A percentile compares a stretch with the other conserved stretches of the same genome.
phyloP scores from a whole-genome alignment of 2,329 filamentous ascomycete species.

The Colletotrichum liaoningense region DNA sequence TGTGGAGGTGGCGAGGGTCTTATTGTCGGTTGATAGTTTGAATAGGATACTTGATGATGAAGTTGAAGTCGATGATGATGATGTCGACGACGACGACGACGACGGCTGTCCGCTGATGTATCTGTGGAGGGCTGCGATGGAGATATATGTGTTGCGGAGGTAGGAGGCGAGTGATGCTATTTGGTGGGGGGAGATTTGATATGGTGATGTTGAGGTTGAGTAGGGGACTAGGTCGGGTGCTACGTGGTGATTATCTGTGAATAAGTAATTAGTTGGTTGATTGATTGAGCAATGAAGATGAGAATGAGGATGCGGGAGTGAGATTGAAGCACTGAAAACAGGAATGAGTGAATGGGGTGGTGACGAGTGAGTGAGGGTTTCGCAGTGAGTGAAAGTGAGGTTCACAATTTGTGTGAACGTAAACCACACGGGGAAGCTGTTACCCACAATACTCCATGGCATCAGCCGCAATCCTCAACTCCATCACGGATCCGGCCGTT shows the following conservation, averaged over 20 bases:
- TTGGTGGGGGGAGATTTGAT: not conserved
- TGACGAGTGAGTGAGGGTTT: too few relatives aligned
- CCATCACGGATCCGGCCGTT: not conserved
- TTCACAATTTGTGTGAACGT: not conserved
- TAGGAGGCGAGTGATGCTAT: constrained; percentile 12
- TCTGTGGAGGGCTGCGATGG: constrained; percentile 8
- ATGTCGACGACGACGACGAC: rapidly evolving
- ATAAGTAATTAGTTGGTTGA: not conserved
- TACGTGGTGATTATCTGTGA: not conserved
- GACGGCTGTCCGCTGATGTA: not conserved
- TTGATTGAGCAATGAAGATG: not conserved
- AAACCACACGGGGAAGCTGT: not conserved
- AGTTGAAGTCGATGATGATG: too few relatives aligned
- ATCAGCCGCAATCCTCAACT: constrained; percentile 5
- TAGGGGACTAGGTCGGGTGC: constrained; percentile 10
- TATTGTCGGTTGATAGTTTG: not conserved
- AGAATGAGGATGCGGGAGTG: too few relatives aligned
- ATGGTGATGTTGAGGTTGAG: not conserved
- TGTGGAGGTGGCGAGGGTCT: not conserved
- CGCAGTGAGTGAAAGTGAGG: not conserved
- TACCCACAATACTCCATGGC: constrained; percentile 19
- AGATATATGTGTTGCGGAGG: not conserved
- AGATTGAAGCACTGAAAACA: too few relatives aligned
- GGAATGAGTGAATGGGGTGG: too few relatives aligned
- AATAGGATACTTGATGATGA: not conserved